A percentile compares a stretch with the other conserved stretches of the same genome.
Evolutionary conservation across 345 rosid genomes (phyloP).

Genomic region (Odontarrhena argentea): DNA sequence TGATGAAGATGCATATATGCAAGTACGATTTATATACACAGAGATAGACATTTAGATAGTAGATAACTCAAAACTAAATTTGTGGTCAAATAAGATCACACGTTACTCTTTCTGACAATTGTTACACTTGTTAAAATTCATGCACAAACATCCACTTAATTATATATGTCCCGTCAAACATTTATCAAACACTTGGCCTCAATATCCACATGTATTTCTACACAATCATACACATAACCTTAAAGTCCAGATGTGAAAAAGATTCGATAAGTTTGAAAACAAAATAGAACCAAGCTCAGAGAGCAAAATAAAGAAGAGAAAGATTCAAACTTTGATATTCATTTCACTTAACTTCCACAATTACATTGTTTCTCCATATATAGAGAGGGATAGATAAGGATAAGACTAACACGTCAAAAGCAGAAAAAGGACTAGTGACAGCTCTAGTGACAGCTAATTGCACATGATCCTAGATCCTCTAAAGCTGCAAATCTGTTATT

Average conservation of each 20-base stretch:
- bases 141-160: not conserved
- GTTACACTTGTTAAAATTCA: slow-evolving; percentile 11
- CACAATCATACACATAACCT: slow-evolving; percentile 21
- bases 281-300: no score
- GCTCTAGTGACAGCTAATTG: no score
- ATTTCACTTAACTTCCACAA: no score
- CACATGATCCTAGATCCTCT: no score
- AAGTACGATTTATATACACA: slow-evolving; percentile 29
- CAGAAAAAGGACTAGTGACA: no score
- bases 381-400: no score
- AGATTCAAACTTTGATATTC: no score
- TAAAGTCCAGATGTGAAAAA: slow-evolving; percentile 17
- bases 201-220: slow-evolving; percentile 29
- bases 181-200: slow-evolving; percentile 15
- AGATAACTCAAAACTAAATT: slow-evolving; percentile 15
- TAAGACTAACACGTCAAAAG: no score
- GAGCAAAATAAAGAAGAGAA: no score
- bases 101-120: slow-evolving; percentile 1
- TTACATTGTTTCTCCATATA: no score
- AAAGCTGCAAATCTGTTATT: no score
- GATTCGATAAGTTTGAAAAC: not conserved
- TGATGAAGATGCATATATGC: slow-evolving; percentile 13
- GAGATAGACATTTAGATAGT: not conserved
- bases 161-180: not conserved
- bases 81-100: slow-evolving; percentile 19